Evolutionary conservation across 805 yeast genomes (phyloP).

Genomic region (Cyberlindnera mrakii): DNA sequence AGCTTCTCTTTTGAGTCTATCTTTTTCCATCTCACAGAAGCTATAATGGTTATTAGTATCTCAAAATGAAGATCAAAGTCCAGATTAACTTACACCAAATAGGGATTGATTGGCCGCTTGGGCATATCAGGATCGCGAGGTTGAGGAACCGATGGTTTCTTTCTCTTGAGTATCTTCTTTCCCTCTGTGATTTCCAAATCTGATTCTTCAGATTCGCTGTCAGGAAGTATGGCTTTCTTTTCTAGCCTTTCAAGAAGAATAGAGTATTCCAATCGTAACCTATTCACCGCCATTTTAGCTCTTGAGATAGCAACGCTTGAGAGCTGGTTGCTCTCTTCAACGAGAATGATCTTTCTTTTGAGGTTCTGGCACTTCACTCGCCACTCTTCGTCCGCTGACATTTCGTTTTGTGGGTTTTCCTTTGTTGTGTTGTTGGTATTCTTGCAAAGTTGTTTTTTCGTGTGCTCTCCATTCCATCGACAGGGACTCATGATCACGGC

Average conservation of each 20-base stretch:
- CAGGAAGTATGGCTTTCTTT: slow-evolving; percentile 32
- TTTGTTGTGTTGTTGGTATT: too few relatives aligned
- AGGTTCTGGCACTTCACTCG: slow-evolving; percentile 68
- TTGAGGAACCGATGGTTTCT: slow-evolving; percentile 14
- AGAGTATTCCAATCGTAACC: slow-evolving; percentile 79
- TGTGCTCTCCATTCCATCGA: too few relatives aligned
- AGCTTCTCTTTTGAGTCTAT: slow-evolving; percentile 52
- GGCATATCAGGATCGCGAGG: slow-evolving; percentile 81
- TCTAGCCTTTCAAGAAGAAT: slow-evolving; percentile 77
- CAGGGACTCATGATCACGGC: too few relatives aligned
- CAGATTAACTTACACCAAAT: slow-evolving; percentile 39
- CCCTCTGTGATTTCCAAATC: slow-evolving; percentile 17
- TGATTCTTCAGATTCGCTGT: slow-evolving; percentile 13
- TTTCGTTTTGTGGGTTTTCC: neutral
- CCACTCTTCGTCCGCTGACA: slow-evolving; percentile 28
- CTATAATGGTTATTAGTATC: slow-evolving; percentile 9
- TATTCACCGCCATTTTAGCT: slow-evolving; percentile 66
- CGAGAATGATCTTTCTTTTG: slow-evolving; percentile 58
- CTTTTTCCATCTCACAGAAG: slow-evolving; percentile 84
- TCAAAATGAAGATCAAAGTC: neutral
- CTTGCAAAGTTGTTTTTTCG: too few relatives aligned
- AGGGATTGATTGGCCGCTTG: slow-evolving; percentile 86
- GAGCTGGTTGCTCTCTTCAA: slow-evolving; percentile 73
- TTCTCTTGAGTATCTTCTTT: slow-evolving; percentile 20
- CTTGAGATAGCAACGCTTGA: slow-evolving; percentile 72